These are phyloP conservation scores for Dipodascopsis tothii DNA, from an alignment of 805 yeast genomes.

Conservation along the genomic window DNA sequence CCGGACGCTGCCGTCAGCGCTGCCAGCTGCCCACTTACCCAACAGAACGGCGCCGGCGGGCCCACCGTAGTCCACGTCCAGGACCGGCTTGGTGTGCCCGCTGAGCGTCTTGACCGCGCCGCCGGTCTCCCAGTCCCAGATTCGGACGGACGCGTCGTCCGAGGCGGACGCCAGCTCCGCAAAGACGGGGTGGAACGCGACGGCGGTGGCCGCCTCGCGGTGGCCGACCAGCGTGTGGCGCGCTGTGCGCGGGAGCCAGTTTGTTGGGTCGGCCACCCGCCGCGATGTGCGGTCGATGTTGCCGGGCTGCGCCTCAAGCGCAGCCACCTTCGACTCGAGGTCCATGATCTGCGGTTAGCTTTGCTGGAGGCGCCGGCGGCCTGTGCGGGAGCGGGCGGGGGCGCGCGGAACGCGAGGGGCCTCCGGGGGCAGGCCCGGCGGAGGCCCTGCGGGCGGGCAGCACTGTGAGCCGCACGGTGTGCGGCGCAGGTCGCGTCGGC, in stretches of 20 bases:
- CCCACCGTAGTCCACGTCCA: constrained; percentile 51
- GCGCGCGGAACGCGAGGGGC: too few relatives aligned
- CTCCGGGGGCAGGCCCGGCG: too few relatives aligned
- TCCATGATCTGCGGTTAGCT: constrained; percentile 36
- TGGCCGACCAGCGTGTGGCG: constrained; percentile 45
- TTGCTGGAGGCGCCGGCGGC: too few relatives aligned
- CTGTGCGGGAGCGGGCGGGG: too few relatives aligned
- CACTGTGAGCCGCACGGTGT: too few relatives aligned
- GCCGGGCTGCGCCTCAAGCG: constrained; percentile 30
- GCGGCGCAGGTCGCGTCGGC: too few relatives aligned
- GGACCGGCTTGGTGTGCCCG: constrained; percentile 72
- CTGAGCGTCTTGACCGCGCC: constrained; percentile 55
- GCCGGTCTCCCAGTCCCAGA: constrained; percentile 64
- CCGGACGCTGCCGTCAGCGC: constrained; percentile 39
- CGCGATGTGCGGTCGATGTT: constrained; percentile 33
- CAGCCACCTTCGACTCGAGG: constrained; percentile 51
- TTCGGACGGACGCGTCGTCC: constrained; percentile 60
- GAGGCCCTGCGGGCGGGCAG: too few relatives aligned
- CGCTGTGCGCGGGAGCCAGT: constrained; percentile 57
- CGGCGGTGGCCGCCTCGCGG: constrained; percentile 50
- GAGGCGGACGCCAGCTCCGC: constrained; percentile 60
- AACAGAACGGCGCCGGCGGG: constrained; percentile 2
- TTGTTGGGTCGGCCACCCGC: constrained; percentile 28
- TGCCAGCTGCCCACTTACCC: constrained; percentile 14
- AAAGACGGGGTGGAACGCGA: constrained; percentile 67